Percentiles rank a stretch among this genome's conserved stretches.
phyloP scores from a whole-genome alignment of 2,329 filamentous ascomycete genomes.

The Allantophomopsis cytisporea region DNA sequence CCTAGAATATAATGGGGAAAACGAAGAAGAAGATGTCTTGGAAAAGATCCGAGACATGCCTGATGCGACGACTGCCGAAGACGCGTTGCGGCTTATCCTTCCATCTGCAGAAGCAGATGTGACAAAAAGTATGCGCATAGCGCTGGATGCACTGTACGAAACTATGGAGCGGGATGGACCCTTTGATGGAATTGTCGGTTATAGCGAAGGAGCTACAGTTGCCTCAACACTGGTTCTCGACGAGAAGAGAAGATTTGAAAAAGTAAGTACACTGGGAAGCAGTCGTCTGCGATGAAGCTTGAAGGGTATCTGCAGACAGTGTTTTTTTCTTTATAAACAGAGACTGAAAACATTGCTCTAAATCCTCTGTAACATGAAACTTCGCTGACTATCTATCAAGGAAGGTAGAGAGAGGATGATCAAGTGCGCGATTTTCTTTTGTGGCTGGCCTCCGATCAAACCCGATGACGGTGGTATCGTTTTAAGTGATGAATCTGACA shows the following conservation, averaged over 20 bases:
- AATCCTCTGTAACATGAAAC: too few relatives aligned
- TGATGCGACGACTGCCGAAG: conserved; percentile 10
- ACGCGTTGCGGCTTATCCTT: conserved; percentile 10
- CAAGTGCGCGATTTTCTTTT: conserved; percentile 33
- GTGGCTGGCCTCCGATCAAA: conserved; percentile 37
- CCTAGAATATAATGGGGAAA: conserved; percentile 30
- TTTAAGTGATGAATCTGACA: conserved; percentile 34
- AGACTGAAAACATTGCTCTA: too few relatives aligned
- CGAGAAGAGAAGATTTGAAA: conserved; percentile 26
- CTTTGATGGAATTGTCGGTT: conserved; percentile 40
- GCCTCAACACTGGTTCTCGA: conserved; percentile 37
- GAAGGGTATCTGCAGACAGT: too few relatives aligned
- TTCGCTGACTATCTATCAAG: conserved; percentile 1
- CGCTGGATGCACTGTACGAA: conserved; percentile 21
- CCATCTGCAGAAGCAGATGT: conserved; percentile 4
- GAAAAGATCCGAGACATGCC: conserved; percentile 12
- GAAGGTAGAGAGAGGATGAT: conserved; percentile 16
- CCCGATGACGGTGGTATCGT: conserved; percentile 28
- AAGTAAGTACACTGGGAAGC: too few relatives aligned
- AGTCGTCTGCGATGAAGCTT: too few relatives aligned
- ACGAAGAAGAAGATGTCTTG: conserved; percentile 9
- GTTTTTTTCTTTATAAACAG: too few relatives aligned
- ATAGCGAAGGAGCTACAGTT: conserved; percentile 42
- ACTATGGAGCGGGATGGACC: conserved; percentile 28
- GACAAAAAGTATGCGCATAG: conserved; percentile 9